Conservation (phyloP, 2,329 filamentous ascomycete species). For the Arthrobotrys iridis region DNA sequence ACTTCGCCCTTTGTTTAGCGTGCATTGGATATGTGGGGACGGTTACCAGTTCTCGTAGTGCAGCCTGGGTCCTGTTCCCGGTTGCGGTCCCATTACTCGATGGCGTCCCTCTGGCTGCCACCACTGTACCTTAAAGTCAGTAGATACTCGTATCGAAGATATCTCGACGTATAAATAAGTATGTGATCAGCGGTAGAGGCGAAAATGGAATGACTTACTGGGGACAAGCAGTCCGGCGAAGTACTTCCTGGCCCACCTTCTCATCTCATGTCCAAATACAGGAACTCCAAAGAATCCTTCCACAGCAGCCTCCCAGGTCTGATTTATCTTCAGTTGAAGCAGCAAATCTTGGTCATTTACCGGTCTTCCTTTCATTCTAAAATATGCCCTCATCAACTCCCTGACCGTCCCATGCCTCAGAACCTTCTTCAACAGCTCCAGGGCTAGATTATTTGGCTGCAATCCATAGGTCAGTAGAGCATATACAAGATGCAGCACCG, state of each 20-base stretch:
- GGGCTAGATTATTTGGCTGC: slow-evolving; percentile 34
- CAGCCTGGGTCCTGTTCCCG: slow-evolving; percentile 25
- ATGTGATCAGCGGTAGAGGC: no score
- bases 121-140: slow-evolving; percentile 25
- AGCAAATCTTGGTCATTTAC: slow-evolving; percentile 32
- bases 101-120: slow-evolving; percentile 39
- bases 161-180: not conserved
- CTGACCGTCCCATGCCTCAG: slow-evolving; percentile 15
- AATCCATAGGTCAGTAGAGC: slow-evolving; percentile 37
- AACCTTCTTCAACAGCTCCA: slow-evolving; percentile 37
- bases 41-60: slow-evolving; percentile 33
- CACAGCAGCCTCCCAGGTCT: slow-evolving; percentile 17
- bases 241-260: slow-evolving; percentile 32
- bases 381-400: slow-evolving; percentile 33
- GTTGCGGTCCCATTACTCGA: slow-evolving; percentile 39
- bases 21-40: not conserved
- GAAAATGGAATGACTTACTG: no score
- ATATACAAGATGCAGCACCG: slow-evolving; percentile 34
- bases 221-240: slow-evolving; percentile 32
- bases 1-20: not conserved
- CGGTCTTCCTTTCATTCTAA: slow-evolving; percentile 32
- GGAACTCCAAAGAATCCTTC: slow-evolving; percentile 11
- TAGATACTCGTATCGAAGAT: not conserved
- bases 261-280: slow-evolving; percentile 20
- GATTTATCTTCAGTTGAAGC: slow-evolving; percentile 37